Evolutionary conservation across 208 protist species (phyloP).

Genomic region (Endotrypanum monterogeii): DNA sequence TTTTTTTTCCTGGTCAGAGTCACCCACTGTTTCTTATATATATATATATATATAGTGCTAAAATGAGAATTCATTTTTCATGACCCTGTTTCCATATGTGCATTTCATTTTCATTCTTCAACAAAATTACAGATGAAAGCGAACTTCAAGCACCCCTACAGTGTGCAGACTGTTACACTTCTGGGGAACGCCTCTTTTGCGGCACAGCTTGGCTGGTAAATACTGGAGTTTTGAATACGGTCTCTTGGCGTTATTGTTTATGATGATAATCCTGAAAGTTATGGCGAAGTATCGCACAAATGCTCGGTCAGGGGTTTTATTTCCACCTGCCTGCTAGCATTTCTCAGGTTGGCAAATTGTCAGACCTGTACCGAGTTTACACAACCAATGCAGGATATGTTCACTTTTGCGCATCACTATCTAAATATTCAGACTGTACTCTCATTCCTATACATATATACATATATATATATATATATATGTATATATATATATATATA

Average conservation of each 20-base stretch:
- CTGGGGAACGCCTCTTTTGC: background rate
- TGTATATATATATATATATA: too few relatives aligned
- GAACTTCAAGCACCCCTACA: background rate
- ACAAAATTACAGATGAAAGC: background rate
- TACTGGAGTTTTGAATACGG: background rate
- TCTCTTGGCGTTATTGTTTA: background rate
- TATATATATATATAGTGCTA: background rate
- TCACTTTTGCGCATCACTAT: background rate
- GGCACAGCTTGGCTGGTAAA: background rate
- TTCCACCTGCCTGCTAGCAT: background rate
- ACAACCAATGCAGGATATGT: background rate
- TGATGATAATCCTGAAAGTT: background rate
- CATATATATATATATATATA: too few relatives aligned
- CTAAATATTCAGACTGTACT: background rate
- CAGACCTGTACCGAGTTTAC: background rate
- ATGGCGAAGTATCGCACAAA: background rate
- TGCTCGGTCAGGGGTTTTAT: background rate
- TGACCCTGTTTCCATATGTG: background rate
- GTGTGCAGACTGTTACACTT: background rate
- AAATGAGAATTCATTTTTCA: background rate
- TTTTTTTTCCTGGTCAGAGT: background rate
- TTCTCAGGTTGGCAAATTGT: background rate
- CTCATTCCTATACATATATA: too few relatives aligned
- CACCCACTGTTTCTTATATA: background rate
- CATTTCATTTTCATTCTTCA: background rate